phyloP scores from a whole-genome alignment of 306 rosid genomes.

The Pyrus bretschneideri region DNA sequence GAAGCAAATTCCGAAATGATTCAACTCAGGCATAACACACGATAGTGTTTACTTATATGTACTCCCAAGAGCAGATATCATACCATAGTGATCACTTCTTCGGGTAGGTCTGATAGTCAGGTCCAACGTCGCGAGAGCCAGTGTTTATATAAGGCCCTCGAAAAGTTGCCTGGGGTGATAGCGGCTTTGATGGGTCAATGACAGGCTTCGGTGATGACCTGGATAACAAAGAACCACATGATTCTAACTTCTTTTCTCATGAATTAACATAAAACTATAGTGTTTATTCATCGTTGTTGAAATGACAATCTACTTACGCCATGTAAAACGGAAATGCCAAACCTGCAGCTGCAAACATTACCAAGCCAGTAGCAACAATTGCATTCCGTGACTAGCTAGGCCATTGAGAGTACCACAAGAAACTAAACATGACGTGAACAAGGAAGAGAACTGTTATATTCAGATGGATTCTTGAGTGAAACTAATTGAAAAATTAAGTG shows the following conservation, averaged over 20 bases:
- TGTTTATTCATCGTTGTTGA: neutral
- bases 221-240: neutral
- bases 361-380: slow-evolving; percentile 58
- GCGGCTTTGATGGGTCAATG: slow-evolving; percentile 75
- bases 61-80: neutral
- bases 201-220: slow-evolving; percentile 82
- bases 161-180: slow-evolving; percentile 88
- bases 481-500: neutral
- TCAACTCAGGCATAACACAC: neutral
- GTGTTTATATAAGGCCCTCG: slow-evolving; percentile 97
- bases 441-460: neutral
- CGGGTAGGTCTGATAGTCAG: slow-evolving; percentile 45
- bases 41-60: neutral
- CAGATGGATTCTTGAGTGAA: neutral
- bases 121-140: slow-evolving; percentile 84
- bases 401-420: slow-evolving; percentile 27
- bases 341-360: slow-evolving; percentile 64
- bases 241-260: neutral
- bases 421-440: neutral
- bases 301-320: slow-evolving; percentile 55
- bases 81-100: slow-evolving; percentile 46
- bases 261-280: neutral
- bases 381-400: slow-evolving; percentile 48
- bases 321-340: slow-evolving; percentile 95
- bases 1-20: neutral